A percentile compares a stretch with the other conserved stretches of the same genome.
These are phyloP conservation scores for Sugiyamaella castrensis DNA, from an alignment of 1,139 yeast species.

Conservation along the genomic window DNA sequence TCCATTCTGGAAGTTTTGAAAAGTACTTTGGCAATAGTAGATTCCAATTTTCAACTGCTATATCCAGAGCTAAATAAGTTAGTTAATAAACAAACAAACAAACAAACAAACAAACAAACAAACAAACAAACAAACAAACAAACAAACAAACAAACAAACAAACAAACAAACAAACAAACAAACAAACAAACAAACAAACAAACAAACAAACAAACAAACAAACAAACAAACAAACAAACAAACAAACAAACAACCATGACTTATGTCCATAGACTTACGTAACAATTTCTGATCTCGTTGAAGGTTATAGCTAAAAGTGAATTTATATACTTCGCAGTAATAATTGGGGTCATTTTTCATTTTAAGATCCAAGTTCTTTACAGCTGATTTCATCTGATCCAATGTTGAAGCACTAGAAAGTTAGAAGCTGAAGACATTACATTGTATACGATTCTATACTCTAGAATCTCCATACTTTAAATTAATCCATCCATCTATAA, in stretches of 20 bases:
- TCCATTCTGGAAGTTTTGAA: constrained; percentile 50
- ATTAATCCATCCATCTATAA: constrained; percentile 55
- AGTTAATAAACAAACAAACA: constrained; percentile 16
- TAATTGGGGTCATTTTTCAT: constrained; percentile 42
- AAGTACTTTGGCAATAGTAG: constrained; percentile 49
- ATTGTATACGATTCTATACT: constrained; percentile 19
- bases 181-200: no score
- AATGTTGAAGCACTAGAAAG: constrained; percentile 39
- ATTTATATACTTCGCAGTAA: constrained; percentile 60
- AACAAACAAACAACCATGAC: background rate
- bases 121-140: no score
- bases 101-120: no score
- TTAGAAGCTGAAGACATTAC: constrained; percentile 12
- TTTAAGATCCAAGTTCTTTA: constrained; percentile 41
- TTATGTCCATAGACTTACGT: constrained; percentile 35
- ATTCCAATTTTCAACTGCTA: constrained; percentile 77
- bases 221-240: no score
- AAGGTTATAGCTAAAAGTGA: constrained; percentile 64
- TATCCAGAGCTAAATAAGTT: constrained; percentile 42
- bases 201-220: no score
- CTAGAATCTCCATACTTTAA: constrained; percentile 30
- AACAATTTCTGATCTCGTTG: constrained; percentile 62
- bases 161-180: no score
- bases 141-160: no score
- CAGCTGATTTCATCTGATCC: constrained; percentile 48